Percentiles rank a stretch among this genome's conserved stretches.
These are phyloP conservation scores for Rhododendron williamsianum DNA, from an alignment of 148 eudicot species.

Conservation along the genomic window DNA sequence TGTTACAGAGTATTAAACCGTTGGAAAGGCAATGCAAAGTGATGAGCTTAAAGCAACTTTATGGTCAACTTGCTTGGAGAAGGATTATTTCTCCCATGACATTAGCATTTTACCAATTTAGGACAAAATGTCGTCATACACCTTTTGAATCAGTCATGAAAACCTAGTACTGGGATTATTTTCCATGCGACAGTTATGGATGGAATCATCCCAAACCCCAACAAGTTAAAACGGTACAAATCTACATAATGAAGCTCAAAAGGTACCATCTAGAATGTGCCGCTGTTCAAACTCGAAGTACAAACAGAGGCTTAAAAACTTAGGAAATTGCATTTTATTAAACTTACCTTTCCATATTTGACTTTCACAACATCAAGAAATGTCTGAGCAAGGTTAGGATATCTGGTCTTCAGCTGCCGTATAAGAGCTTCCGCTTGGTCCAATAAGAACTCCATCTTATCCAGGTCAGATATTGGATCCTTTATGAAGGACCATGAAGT, in stretches of 20 bases:
- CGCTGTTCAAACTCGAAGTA: not conserved
- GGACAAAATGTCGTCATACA: not conserved
- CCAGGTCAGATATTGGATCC: conserved; percentile 58
- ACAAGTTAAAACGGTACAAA: not conserved
- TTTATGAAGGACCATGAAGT: conserved; percentile 69
- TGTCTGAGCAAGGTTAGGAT: conserved; percentile 87
- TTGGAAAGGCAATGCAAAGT: not conserved
- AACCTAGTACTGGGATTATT: not conserved
- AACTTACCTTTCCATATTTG: conserved; percentile 75
- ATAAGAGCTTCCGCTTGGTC: conserved; percentile 49
- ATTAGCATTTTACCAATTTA: not conserved
- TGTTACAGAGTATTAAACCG: not conserved
- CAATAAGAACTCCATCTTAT: conserved; percentile 45
- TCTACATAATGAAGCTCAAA: not conserved
- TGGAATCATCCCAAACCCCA: not conserved
- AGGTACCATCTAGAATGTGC: not conserved
- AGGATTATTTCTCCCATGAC: not conserved
- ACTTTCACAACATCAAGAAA: conserved; percentile 75
- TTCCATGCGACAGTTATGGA: not conserved
- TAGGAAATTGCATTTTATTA: not conserved
- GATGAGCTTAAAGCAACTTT: not conserved
- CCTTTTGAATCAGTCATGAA: not conserved
- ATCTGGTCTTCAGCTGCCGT: conserved; percentile 52
- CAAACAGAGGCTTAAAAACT: not conserved
- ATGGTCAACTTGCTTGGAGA: not conserved